Base-by-base conservation (phyloP, 2,329 filamentous ascomycete species). In the Diaporthe amygdali region DNA sequence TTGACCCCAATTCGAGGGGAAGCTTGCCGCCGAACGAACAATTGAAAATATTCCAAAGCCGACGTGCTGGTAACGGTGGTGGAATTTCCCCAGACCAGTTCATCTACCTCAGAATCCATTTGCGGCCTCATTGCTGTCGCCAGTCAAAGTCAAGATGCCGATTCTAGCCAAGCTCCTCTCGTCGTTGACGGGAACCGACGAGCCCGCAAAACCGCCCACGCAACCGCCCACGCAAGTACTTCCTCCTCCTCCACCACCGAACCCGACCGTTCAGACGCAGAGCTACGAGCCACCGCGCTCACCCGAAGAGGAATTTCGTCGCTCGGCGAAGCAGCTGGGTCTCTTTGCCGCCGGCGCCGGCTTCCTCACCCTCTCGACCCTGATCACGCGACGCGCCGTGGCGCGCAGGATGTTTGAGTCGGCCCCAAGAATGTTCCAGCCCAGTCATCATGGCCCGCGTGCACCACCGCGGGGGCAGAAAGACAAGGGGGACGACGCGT, bases 291-390 rank as follows among this genome's bases (percentile, higher is more conserved):
- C 55, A n/a, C 47, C 46, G n/a, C 49, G 32, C 76, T 78, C 72
- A 69, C 76, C 20, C 77, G 55, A 72, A 3, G 71, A 70, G 5
- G 56, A 63, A 15, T 61, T 70, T 5, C 78, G 82, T 63, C 88
- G 89, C 77, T 88, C 85, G 49, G 79, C 88, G 63, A 87, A 87
- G 68, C 92, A 95, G 80, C 81, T 94, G 17, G 86, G 90, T 30
- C 82, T 97, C 71, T 92, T 96, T 81, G 85, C 92, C 76, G 90
- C 91, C 72, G 96, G 96, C 51, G 87, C 93, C 14, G 86, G 89
- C 69, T 97, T 97, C 82, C 88, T 97, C 74, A 84, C 89, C 27
- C 86, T 95, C 74, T 94, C 94, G 1, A 85, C 93, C 2, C 79
- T 92, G 68, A 84, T 97, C 37, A 93, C 94, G 1, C 88, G 92